Percentiles rank a stretch among this genome's conserved stretches.
These are phyloP conservation scores for Coccomyxa sp. DNA, from an alignment of 139 green algal species.

Conservation along the genomic window DNA sequence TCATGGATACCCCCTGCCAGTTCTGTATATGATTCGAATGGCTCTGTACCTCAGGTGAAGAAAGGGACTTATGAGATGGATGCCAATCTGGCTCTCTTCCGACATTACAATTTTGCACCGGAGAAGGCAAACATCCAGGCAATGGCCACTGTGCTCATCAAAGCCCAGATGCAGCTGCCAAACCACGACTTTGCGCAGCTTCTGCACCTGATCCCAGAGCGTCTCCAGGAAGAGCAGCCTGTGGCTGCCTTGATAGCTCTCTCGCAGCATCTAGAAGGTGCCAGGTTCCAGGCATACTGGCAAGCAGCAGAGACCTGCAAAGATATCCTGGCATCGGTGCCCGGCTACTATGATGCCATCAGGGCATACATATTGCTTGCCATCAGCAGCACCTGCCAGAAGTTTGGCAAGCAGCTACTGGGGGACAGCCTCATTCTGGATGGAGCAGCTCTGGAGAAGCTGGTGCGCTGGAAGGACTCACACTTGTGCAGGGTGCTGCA, in stretches of 20 bases:
- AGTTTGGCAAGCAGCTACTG: constrained; percentile 38
- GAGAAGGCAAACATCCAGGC: constrained; percentile 22
- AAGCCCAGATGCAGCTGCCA: constrained; percentile 44
- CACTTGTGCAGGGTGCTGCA: no score
- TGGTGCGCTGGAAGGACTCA: constrained; percentile 25
- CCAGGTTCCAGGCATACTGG: constrained; percentile 42
- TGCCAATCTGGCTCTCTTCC: constrained; percentile 44
- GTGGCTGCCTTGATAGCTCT: constrained; percentile 33
- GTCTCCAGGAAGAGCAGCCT: constrained; percentile 32
- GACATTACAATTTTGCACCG: constrained; percentile 49
- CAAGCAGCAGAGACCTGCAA: constrained; percentile 17
- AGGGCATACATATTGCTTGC: constrained; percentile 40
- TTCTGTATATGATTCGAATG: no score
- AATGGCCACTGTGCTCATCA: constrained; percentile 41
- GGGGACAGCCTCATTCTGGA: constrained; percentile 37
- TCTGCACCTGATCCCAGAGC: constrained; percentile 46
- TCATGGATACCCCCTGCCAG: no score
- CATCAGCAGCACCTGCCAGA: constrained; percentile 47
- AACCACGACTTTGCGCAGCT: constrained; percentile 41
- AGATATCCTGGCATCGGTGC: constrained; percentile 34
- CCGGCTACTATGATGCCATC: constrained; percentile 42
- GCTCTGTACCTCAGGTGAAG: neutral
- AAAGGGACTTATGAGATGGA: constrained; percentile 33
- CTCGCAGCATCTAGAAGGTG: constrained; percentile 34
- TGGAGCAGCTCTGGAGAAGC: constrained; percentile 24